A percentile compares a stretch with the other conserved stretches of the same genome.
These are phyloP conservation scores for Serendipita vermifera DNA, from an alignment of 768 basidiomycete genomes.

Conservation along the genomic window DNA sequence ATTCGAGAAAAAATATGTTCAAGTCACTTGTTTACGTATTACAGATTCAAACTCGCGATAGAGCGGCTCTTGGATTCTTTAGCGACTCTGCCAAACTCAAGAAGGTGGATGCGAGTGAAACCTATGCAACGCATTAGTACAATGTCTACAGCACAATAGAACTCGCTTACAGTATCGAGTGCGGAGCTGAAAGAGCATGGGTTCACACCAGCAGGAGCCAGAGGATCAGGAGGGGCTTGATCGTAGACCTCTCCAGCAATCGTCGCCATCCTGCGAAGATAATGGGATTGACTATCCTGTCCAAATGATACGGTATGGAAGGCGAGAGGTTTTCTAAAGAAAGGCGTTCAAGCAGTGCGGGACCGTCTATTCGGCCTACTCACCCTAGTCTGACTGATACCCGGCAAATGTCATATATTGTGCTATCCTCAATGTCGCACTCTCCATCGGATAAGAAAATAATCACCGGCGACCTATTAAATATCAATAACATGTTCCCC, in stretches of 20 bases:
- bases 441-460: slow-evolving; percentile 49
- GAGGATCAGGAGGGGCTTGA: slow-evolving; percentile 30
- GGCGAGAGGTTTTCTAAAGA: slow-evolving; percentile 38
- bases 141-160: background rate
- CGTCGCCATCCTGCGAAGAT: slow-evolving; percentile 38
- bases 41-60: background rate
- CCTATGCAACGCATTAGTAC: slow-evolving; percentile 22
- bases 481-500: slow-evolving; percentile 5
- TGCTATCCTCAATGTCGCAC: slow-evolving; percentile 27
- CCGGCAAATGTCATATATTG: slow-evolving; percentile 31
- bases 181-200: slow-evolving; percentile 39
- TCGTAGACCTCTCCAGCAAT: slow-evolving; percentile 38
- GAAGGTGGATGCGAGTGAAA: slow-evolving; percentile 45
- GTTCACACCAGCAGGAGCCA: slow-evolving; percentile 22
- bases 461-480: slow-evolving; percentile 34
- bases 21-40: background rate
- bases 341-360: background rate
- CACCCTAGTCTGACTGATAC: slow-evolving; percentile 35
- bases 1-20: background rate
- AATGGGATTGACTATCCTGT: slow-evolving; percentile 17
- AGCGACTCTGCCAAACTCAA: slow-evolving; percentile 45
- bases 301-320: slow-evolving; percentile 49
- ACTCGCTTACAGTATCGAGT: slow-evolving; percentile 34
- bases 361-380: background rate
- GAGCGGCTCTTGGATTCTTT: slow-evolving; percentile 35